phyloP scores from a whole-genome alignment of 371 early-diverging fungal species.

The Mortierella polycephala region DNA sequence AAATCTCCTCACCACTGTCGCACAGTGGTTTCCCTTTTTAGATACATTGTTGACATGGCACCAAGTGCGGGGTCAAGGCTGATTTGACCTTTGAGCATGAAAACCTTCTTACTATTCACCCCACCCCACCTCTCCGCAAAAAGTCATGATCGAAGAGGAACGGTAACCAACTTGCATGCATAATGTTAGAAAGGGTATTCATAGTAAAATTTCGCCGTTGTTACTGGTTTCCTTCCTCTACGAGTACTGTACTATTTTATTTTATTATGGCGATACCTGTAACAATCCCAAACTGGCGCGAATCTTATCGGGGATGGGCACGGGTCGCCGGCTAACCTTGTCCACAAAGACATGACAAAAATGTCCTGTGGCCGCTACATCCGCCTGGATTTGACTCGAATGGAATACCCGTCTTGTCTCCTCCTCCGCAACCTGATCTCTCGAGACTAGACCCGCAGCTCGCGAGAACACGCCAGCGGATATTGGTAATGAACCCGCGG shows the following conservation, averaged over 20 bases:
- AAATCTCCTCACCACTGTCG: background rate
- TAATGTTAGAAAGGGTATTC: no score
- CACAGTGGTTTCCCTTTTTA: background rate
- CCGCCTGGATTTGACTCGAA: slow-evolving; percentile 22
- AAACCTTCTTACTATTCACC: no score
- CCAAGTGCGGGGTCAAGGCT: background rate
- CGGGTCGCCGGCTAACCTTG: slow-evolving; percentile 37
- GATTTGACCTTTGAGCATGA: background rate
- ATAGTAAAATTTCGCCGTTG: background rate
- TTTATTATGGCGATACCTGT: slow-evolving; percentile 11
- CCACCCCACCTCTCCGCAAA: background rate
- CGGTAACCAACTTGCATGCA: no score
- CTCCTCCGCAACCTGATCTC: slow-evolving; percentile 13
- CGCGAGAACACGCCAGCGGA: slow-evolving; percentile 24
- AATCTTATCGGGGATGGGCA: slow-evolving; percentile 42
- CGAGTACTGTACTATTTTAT: background rate
- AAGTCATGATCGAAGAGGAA: no score
- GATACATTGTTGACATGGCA: background rate
- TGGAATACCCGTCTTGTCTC: slow-evolving; percentile 14
- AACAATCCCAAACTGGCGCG: slow-evolving; percentile 30
- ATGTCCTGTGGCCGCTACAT: slow-evolving; percentile 50
- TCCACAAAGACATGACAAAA: slow-evolving; percentile 55
- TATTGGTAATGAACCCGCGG: slow-evolving; percentile 5
- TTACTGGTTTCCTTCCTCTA: background rate
- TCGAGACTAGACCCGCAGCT: slow-evolving; percentile 11